Evolutionary conservation across 441 rosid species (phyloP), one percentile per base, ranked within the genome.

Genomic region (Hypseocharis bilobata): DNA sequence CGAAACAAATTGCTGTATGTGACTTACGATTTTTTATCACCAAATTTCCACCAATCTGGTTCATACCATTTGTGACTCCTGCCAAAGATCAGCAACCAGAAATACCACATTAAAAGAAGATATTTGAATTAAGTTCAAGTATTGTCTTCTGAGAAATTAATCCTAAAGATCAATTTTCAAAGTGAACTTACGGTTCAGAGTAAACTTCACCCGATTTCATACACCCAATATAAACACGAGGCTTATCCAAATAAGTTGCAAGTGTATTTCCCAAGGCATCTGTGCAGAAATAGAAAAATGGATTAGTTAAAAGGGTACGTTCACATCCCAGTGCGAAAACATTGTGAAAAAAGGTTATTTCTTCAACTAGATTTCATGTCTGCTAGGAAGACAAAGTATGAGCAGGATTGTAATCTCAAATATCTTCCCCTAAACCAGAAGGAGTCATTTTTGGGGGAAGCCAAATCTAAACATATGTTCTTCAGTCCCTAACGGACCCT

Each of bases 21-120:
- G 68, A 81, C 99, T 83, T 79, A 91, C 97, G 87, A 81, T 82
- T 89, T 89, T 73, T 84, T 88, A 73, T 91, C 92, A 3, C 99
- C 99, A 20, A 94, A 94, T 77, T 91, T 94, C 99, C 97, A 94
- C 97, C 97, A 89, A 66, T 94, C 93, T 60, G 96, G 96, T 73
- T 94, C 99, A 67, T 86, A 86, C 97, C 97, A 94, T 80, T 83
- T 89, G 70, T 81, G 90, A 74, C 72, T 83, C 79, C 99, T 94
- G 86, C 72, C 70, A 80, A 70, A 70, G 62, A 13, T 11, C 47
- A 13, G 47, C 47, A 40, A 17, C 17, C 54, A 47, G 23, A 47
- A 47, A 17, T 17, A 47, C 54, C 5, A 16, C 54, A 47, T 47
- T 7, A 47, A 47, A 3, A 1, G 23, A 47, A 47, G 54, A 47